Evolutionary conservation across 2,329 filamentous ascomycete species (phyloP).

Genomic region (Botrytis hyacinthi): DNA sequence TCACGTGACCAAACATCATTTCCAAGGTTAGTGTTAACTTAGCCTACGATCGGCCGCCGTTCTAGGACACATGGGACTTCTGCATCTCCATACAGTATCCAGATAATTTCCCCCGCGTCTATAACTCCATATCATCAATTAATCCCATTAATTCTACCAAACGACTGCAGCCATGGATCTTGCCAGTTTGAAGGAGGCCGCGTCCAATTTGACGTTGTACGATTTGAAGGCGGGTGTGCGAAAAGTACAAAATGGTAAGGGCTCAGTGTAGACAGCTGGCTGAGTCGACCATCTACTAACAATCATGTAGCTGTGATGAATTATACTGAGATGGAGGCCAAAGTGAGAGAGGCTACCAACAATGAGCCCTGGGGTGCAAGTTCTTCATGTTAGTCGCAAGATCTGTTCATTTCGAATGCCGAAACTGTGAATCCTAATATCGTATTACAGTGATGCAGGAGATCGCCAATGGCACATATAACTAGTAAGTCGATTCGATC

Average conservation of each 20-base stretch:
- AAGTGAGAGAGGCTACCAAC: slow-evolving; percentile 95
- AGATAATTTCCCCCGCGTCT: slow-evolving; percentile 22
- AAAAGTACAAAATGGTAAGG: slow-evolving; percentile 74
- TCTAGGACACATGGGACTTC: slow-evolving; percentile 17
- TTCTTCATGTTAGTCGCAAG: slow-evolving; percentile 22
- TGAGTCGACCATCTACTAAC: slow-evolving; percentile 30
- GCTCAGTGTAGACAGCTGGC: slow-evolving; percentile 30
- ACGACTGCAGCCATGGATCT: slow-evolving; percentile 56
- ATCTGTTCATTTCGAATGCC: slow-evolving; percentile 2
- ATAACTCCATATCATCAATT: slow-evolving; percentile 11
- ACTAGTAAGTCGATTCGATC: slow-evolving; percentile 77
- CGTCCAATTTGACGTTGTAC: slow-evolving; percentile 71
- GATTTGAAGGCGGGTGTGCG: slow-evolving; percentile 73
- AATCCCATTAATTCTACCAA: neutral
- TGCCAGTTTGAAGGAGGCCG: slow-evolving; percentile 64
- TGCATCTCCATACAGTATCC: slow-evolving; percentile 19
- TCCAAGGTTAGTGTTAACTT: neutral
- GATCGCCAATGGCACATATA: slow-evolving; percentile 96
- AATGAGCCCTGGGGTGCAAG: slow-evolving; percentile 84
- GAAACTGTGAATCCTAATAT: slow-evolving; percentile 6
- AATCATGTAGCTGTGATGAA: slow-evolving; percentile 66
- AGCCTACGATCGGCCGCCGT: slow-evolving; percentile 5
- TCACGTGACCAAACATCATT: neutral
- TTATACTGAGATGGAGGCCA: slow-evolving; percentile 72
- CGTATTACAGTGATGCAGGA: slow-evolving; percentile 72